These are phyloP conservation scores for Lathyrus tuberosus DNA, from an alignment of 306 rosid species.

Conservation along the genomic window DNA sequence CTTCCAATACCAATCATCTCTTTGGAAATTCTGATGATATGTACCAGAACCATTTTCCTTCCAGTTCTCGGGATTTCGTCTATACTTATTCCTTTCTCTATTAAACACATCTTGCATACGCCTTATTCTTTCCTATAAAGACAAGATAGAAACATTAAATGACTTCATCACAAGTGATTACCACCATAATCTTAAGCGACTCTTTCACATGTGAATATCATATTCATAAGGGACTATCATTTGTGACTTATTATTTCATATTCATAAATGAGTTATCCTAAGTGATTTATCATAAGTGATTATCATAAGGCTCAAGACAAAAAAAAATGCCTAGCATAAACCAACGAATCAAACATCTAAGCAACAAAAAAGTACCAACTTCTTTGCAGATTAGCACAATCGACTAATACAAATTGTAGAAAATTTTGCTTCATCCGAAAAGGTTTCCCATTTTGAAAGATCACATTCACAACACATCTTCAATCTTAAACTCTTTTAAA, in stretches of 20 bases:
- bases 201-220: no score
- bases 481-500: background rate
- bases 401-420: slow-evolving; percentile 4
- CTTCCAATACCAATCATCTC: slow-evolving; percentile 97
- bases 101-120: slow-evolving; percentile 93
- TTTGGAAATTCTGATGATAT: slow-evolving; percentile 69
- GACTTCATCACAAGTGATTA: background rate
- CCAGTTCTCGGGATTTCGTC: slow-evolving; percentile 72
- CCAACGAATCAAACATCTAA: slow-evolving; percentile 14
- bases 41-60: slow-evolving; percentile 63
- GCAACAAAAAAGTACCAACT: slow-evolving; percentile 9
- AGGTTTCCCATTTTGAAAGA: slow-evolving; percentile 12
- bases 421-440: slow-evolving; percentile 20
- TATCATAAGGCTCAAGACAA: slow-evolving; percentile 10
- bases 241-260: background rate
- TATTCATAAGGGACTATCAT: background rate
- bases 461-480: slow-evolving; percentile 19
- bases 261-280: background rate
- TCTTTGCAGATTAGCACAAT: slow-evolving; percentile 5
- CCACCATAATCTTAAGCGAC: background rate
- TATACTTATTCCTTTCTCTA: slow-evolving; percentile 86
- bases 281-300: background rate
- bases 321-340: slow-evolving; percentile 4
- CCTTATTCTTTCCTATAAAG: slow-evolving; percentile 79
- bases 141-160: slow-evolving; percentile 18